Evolutionary conservation across 2,329 filamentous ascomycete species (phyloP), one percentile per base, ranked within the genome.

Genomic region (Fusarium miscanthi): DNA sequence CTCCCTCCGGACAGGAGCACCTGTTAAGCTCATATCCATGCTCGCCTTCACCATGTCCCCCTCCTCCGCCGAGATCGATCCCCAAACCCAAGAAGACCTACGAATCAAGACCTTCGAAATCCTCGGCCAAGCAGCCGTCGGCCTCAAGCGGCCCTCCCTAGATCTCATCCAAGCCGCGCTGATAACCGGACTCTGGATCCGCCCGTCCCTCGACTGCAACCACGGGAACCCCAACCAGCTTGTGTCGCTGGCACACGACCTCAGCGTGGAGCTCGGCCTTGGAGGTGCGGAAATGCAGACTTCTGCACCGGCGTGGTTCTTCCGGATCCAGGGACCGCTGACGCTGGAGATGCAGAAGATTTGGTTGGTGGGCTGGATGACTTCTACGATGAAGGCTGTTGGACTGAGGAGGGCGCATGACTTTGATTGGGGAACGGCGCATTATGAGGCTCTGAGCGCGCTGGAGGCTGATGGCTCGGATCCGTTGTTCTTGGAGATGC

Each of bases 101-200:
- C 63, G 59, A 40, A 49, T 40, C 41, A 65, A 60, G 25, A 52
- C 49, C 3, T 48, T 72, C 2, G 54, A 72, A 12, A 72, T 49
- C 17, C 56, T 72, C 1, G 69, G 69, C 7, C 51, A 58, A 7
- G 69, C 59, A 6, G 68, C 69, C 3, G 64, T 72, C 8, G 59
- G 68, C 14, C 27, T 69, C 31, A 63, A 49, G 2, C 46, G 27
- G 1, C 63, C 68, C 4, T 72, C 69, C 6, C 19, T 57, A 6
- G 69, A 72, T 23, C 64, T 72, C 8, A 58, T 69, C 27, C 69
- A 72, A 43, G 46, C 69, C 11, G 49, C 63, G 3, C 19, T 72
- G 3, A 30, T 72, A 23, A 53, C 51, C 46, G 35, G 54, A 19
- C 60, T 72, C 23, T 72, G 69, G 69, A 40, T 49, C 25, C 30